A percentile compares a stretch with the other conserved stretches of the same genome.
These are phyloP conservation scores for Fusarium sp. DNA, from an alignment of 2,329 filamentous ascomycete species.

Conservation along the genomic window DNA sequence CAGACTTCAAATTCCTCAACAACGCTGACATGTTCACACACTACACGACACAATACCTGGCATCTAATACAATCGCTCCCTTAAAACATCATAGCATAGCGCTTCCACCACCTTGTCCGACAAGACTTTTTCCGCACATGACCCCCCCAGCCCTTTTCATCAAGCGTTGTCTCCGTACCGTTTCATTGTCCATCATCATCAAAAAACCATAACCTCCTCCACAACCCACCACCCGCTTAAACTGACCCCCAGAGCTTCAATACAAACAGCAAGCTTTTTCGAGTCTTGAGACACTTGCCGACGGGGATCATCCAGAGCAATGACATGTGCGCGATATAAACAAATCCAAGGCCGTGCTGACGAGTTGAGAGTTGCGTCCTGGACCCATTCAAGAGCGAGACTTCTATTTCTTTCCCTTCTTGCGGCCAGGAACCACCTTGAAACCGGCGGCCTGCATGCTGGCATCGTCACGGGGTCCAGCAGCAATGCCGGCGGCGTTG, in stretches of 20 bases:
- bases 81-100: neutral
- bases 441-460: slow-evolving; percentile 68
- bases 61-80: slow-evolving; percentile 15
- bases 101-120: slow-evolving; percentile 3
- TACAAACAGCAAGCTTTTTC: neutral
- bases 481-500: slow-evolving; percentile 27
- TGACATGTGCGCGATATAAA: neutral
- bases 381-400: slow-evolving; percentile 17
- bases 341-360: neutral
- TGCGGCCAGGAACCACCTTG: slow-evolving; percentile 89
- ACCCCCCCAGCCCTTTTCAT: neutral
- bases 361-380: slow-evolving; percentile 18
- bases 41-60: slow-evolving; percentile 19
- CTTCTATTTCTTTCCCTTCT: slow-evolving; percentile 81
- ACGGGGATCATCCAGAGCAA: neutral
- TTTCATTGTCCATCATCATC: slow-evolving; percentile 7
- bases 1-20: neutral
- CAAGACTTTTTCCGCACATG: slow-evolving; percentile 1
- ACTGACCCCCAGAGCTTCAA: neutral
- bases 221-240: neutral
- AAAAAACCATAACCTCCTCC: neutral
- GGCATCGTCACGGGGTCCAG: slow-evolving; percentile 55
- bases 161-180: slow-evolving; percentile 6
- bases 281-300: neutral
- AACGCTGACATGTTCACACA: slow-evolving; percentile 7